Base-by-base conservation (phyloP, 345 rosid species). In the Pugionium cornutum region DNA sequence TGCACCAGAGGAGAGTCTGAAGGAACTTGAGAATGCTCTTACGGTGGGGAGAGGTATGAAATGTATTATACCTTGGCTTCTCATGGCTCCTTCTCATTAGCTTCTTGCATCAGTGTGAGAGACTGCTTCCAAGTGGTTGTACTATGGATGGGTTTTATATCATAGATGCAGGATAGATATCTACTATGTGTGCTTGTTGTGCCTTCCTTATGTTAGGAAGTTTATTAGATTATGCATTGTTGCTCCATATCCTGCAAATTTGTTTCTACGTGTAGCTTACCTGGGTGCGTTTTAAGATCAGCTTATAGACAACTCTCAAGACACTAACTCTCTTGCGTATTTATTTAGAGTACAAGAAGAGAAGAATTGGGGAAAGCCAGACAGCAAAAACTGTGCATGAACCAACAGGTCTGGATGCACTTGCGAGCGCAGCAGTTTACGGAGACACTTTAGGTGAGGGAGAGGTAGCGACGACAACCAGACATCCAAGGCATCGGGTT, bases 401-500 rank as follows among this genome's bases (percentile, higher is more conserved):
- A 40, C 44, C 83, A 33, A 79, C 79, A 29, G 96, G 95, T 37
- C 79, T 92, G 66, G 98, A 92, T 71, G 96, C 95, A 52, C 70
- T 90, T 66, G 97, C 88, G 4, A 84, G 90, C 68, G 94, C 89
- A 67, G 96, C 97, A 5, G 86, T 81, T 48, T 65, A 85, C 11
- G 96, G 95, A 64, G 96, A 83, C 53, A 69, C 62, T 44, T 46
- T 79, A n/a, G 85, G 81, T 0, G 84, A 82, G 68, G 62, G 82
- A 44, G 86, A 86, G 53, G 72, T 76, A 40, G 92, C 89, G 50
- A 88, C 87, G 7, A 94, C 97, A 2, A 94, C 99, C 29, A 91
- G 81, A 73, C 99, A 95, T 79, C 99, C 99, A 6, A 80, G 99
- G 64, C 99, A 95, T 72, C 76, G 97, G 8, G 83, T 89, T 40